A percentile compares a stretch with the other conserved stretches of the same genome.
Evolutionary conservation across 345 rosid species (phyloP).

Genomic region (Ceriops decandra): DNA sequence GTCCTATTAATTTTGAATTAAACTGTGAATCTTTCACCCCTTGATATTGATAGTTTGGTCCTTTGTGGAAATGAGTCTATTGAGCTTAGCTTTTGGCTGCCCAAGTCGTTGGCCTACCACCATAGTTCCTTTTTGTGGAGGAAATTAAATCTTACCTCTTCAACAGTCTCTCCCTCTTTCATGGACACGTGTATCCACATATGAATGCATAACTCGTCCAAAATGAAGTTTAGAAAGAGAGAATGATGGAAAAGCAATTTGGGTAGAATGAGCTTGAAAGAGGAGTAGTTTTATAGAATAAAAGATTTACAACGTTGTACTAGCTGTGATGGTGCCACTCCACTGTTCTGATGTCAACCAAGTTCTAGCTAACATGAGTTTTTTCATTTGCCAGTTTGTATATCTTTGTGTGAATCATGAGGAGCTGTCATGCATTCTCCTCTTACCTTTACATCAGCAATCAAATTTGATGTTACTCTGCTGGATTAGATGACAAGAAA

Average conservation of each 20-base stretch:
- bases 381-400: too few species aligned
- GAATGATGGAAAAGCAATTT: background rate
- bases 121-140: conserved; percentile 38
- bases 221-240: background rate
- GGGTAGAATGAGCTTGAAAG: background rate
- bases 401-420: too few species aligned
- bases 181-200: too few species aligned
- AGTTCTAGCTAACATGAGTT: too few species aligned
- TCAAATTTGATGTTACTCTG: too few species aligned
- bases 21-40: conserved; percentile 17
- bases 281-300: background rate
- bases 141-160: conserved; percentile 45
- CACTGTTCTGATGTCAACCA: too few species aligned
- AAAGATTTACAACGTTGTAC: too few species aligned
- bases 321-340: too few species aligned
- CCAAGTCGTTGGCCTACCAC: conserved; percentile 24
- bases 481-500: too few species aligned
- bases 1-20: conserved; percentile 10
- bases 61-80: conserved; percentile 25
- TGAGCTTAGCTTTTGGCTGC: conserved; percentile 26
- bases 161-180: conserved; percentile 1
- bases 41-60: conserved; percentile 31
- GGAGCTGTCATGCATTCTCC: too few species aligned
- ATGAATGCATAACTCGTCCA: too few species aligned
- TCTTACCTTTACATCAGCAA: too few species aligned